phyloP scores from a whole-genome alignment of 2,329 filamentous ascomycete species.

The Aureobasidium leucospermi region DNA sequence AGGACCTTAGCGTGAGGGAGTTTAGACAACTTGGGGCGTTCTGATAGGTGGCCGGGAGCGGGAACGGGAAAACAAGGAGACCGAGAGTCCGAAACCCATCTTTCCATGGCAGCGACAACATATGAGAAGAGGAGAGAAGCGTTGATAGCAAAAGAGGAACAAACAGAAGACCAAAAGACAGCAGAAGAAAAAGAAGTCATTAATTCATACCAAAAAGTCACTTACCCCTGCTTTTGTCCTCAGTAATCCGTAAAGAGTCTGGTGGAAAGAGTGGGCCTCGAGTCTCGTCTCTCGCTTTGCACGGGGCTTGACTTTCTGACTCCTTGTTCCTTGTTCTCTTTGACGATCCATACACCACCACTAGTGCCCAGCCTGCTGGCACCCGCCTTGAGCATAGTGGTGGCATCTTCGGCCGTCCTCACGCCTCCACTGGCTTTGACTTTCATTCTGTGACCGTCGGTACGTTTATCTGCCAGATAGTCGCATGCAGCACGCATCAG shows the following conservation, averaged over 20 bases:
- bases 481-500: conserved; percentile 47
- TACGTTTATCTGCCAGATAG: conserved; percentile 22
- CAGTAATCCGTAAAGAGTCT: conserved; percentile 14
- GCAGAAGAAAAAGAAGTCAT: neutral
- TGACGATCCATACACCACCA: conserved; percentile 48
- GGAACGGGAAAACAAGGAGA: no score
- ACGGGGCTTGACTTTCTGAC: conserved; percentile 1
- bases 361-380: conserved; percentile 51
- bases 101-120: no score
- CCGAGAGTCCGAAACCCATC: no score
- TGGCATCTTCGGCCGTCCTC: conserved; percentile 42
- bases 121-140: neutral
- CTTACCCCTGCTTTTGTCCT: neutral
- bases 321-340: conserved; percentile 33
- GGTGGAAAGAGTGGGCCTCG: conserved; percentile 6
- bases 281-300: neutral
- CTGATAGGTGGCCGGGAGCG: no score
- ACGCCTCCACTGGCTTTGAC: conserved; percentile 56
- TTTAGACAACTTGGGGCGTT: no score
- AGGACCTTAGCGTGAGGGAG: no score
- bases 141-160: neutral
- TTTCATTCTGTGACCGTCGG: conserved; percentile 31
- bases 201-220: neutral
- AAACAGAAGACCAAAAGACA: neutral
- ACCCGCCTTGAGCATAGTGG: conserved; percentile 50